A percentile compares a stretch with the other conserved stretches of the same genome.
phyloP scores from a whole-genome alignment of 805 yeast genomes.

The Metschnikowia arizonensis region DNA sequence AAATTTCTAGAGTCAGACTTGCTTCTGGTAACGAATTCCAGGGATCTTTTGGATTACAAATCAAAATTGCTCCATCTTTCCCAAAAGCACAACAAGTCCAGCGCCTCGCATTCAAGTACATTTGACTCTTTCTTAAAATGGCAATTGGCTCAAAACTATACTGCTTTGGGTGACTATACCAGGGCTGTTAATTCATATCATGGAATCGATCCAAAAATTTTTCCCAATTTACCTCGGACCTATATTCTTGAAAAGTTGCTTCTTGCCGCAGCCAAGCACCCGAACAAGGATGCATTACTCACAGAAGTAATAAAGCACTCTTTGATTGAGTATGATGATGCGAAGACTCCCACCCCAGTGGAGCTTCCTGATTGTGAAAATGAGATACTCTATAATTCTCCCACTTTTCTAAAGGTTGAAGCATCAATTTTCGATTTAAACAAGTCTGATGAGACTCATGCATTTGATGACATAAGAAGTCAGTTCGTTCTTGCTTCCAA shows the following conservation, averaged over 20 bases:
- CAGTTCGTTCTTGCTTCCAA: constrained; percentile 10
- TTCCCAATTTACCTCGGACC: background rate
- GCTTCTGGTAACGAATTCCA: background rate
- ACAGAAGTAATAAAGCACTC: constrained; percentile 1
- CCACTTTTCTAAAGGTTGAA: constrained; percentile 11
- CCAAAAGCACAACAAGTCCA: background rate
- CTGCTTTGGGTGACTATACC: constrained; percentile 9
- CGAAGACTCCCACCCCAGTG: no score
- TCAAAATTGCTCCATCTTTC: constrained; percentile 6
- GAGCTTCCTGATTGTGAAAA: background rate
- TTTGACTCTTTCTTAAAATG: constrained; percentile 29
- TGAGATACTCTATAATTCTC: background rate
- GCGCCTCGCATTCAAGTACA: background rate
- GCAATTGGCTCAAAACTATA: constrained; percentile 50
- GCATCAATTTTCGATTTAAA: constrained; percentile 17
- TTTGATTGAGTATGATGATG: background rate
- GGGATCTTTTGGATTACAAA: constrained; percentile 10
- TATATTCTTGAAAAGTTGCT: background rate
- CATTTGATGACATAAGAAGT: constrained; percentile 18
- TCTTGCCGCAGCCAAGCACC: background rate
- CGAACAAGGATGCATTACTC: background rate
- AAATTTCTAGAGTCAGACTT: constrained; percentile 4
- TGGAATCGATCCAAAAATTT: background rate
- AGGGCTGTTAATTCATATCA: constrained; percentile 1
- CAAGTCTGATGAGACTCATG: constrained; percentile 11